Evolutionary conservation across 2,329 filamentous ascomycete genomes (phyloP), one percentile per base, ranked within the genome.

Genomic region (Apiospora sp.): DNA sequence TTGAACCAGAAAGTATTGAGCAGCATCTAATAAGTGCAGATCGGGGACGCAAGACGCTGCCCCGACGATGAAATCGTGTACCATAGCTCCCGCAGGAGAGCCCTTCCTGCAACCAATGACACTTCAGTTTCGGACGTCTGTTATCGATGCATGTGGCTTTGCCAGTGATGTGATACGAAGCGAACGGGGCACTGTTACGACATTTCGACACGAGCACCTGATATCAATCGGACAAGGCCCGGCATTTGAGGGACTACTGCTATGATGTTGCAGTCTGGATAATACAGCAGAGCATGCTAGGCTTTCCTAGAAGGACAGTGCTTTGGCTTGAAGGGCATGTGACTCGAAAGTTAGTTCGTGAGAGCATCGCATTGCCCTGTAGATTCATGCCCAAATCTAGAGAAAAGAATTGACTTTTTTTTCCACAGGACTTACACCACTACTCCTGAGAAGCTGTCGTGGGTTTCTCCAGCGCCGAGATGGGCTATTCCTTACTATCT

Each of bases 1-100:
- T 64, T 64, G 58, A 22, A 34, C 58, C 34, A 24, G 58, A 64
- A 37, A 41, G 58, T 34, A 64, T 64, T 37, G 34, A n/a, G 22
- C 58, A 34, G 54, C 54, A 41, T 64, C 34, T 14, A 41, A 41
- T n/a, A 64, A 64, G 58, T 41, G 58, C 58, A 41, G 34, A 64
- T 14, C 34, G 34, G 22, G 58, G 58, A 37, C 34, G 41, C 58
- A 24, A 41, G 19, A 41, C 37, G 34, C 22, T n/a, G 34, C n/a
- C 58, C 58, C 22, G 34, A 41, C 34, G 19, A 19, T 22, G 58
- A 64, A 64, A 64, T 41, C 58, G 58, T 64, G 58, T 64, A 64
- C 58, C 34, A 64, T 64, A 64, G 58, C 58, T 64, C 58, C 58
- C 58, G 58, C 58, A 41, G 58, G 58, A 64, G 58, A n/a, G 58